Percentiles rank a stretch among this genome's conserved stretches.
These are phyloP conservation scores for Dictyophora rubrovolvata DNA, from an alignment of 768 basidiomycete genomes.

Conservation along the genomic window DNA sequence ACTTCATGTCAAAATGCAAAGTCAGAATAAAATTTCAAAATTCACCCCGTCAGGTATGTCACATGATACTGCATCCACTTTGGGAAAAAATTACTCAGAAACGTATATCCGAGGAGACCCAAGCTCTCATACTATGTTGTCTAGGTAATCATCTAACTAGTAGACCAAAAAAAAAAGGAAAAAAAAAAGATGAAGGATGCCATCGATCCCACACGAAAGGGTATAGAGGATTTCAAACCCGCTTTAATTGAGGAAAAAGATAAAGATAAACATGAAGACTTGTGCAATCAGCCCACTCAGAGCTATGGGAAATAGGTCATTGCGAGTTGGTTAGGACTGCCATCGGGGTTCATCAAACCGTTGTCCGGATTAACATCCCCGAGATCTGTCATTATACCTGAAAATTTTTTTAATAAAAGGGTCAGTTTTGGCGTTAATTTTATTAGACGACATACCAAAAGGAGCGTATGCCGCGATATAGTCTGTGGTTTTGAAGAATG, in stretches of 20 bases:
- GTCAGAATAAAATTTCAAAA: background rate
- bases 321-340: slow-evolving; percentile 45
- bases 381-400: slow-evolving; percentile 49
- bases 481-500: slow-evolving; percentile 24
- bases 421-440: background rate
- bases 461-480: slow-evolving; percentile 38
- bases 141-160: background rate
- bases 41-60: background rate
- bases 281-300: background rate
- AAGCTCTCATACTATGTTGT: too few species aligned
- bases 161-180: background rate
- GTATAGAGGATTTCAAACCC: slow-evolving; percentile 2
- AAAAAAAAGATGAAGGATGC: too few species aligned
- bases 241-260: background rate
- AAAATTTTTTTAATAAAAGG: background rate
- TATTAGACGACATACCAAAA: slow-evolving; percentile 44
- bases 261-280: background rate
- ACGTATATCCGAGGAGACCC: too few species aligned
- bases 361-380: slow-evolving; percentile 47
- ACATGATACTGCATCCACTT: background rate
- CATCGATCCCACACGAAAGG: background rate
- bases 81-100: background rate
- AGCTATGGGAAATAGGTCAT: background rate
- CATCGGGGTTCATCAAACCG: slow-evolving; percentile 34
- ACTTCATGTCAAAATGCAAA: slow-evolving; percentile 8